Evolutionary conservation across 306 rosid species (phyloP).

Genomic region (Abrus pulchellus): DNA sequence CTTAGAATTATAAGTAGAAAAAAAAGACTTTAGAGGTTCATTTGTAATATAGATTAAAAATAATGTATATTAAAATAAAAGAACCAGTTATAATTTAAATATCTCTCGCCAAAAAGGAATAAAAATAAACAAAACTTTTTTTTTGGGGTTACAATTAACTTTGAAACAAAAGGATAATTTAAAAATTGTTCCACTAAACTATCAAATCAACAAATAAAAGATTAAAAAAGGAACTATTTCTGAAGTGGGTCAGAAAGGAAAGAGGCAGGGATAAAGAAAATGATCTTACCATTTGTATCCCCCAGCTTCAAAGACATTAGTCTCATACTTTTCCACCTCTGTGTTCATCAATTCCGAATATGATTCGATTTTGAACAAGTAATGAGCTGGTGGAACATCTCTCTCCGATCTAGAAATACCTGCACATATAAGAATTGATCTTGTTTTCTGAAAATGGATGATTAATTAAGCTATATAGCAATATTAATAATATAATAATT

Average conservation of each 20-base stretch:
- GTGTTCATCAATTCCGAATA: slow-evolving; percentile 9
- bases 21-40: too few species aligned
- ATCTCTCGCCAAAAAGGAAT: too few species aligned
- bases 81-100: too few species aligned
- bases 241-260: neutral
- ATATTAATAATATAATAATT: neutral
- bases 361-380: slow-evolving; percentile 26
- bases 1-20: too few species aligned
- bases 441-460: too few species aligned
- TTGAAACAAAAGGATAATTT: too few species aligned
- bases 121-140: too few species aligned
- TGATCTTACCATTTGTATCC: slow-evolving; percentile 9
- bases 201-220: neutral
- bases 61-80: too few species aligned
- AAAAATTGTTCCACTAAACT: too few species aligned
- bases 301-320: slow-evolving; percentile 2
- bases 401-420: neutral
- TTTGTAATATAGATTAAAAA: too few species aligned
- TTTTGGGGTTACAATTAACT: too few species aligned
- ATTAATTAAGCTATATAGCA: neutral
- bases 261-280: neutral
- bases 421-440: neutral
- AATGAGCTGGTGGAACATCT: slow-evolving; percentile 15
- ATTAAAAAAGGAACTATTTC: neutral
- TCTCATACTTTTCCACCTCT: neutral